Conservation (phyloP, 164 flowering plant species). For the Santalum album region DNA sequence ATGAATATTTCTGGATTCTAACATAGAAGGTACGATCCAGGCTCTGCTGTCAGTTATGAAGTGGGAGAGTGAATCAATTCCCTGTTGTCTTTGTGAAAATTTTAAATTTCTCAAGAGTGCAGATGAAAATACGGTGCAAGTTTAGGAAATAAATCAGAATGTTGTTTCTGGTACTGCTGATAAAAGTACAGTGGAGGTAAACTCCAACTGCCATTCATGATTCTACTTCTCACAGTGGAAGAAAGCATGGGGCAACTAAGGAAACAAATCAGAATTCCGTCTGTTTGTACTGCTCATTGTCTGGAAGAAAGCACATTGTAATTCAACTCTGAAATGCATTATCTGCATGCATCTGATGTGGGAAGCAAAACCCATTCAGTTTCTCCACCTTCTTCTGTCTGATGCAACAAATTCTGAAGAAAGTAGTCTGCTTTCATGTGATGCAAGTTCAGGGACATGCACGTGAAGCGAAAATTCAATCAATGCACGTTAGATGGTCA, state of each 20-base stretch:
- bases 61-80: too few species aligned
- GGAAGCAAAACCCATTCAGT: constrained; percentile 5
- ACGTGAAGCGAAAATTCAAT: constrained; percentile 3
- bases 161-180: not conserved
- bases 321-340: constrained; percentile 8
- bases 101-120: too few species aligned
- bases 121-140: not conserved
- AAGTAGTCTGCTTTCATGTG: not conserved
- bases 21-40: too few species aligned
- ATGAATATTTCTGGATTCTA: too few species aligned
- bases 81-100: not conserved
- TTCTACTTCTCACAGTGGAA: constrained; percentile 6
- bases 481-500: constrained; percentile 4
- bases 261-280: too few species aligned
- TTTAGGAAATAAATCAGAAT: too few species aligned
- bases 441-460: constrained; percentile 4
- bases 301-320: not conserved
- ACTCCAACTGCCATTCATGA: constrained; percentile 6
- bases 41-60: too few species aligned
- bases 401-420: constrained; percentile 8
- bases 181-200: not conserved
- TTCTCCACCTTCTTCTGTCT: constrained; percentile 10
- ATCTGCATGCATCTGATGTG: constrained; percentile 4
- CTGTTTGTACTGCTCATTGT: constrained; percentile 3
- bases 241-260: too few species aligned